phyloP scores from a whole-genome alignment of 306 rosid species.

The Cyclanthera cordifolia region DNA sequence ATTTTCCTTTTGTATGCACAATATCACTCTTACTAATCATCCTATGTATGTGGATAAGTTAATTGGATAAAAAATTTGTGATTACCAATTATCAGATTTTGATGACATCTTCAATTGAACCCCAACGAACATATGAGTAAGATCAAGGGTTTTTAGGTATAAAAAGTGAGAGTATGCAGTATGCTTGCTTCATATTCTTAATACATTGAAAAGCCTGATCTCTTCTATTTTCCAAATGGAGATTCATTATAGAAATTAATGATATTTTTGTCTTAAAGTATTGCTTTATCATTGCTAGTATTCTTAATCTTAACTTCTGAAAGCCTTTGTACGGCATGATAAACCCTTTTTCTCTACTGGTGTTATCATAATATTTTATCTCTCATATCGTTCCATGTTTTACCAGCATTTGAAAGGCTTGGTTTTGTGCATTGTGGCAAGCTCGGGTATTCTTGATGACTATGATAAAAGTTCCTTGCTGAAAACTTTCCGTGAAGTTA shows the following conservation, averaged over 20 bases:
- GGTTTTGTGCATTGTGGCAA: conserved; percentile 57
- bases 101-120: conserved; percentile 4
- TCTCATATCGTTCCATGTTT: conserved; percentile 1
- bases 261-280: background rate
- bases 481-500: conserved; percentile 52
- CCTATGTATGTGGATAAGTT: background rate
- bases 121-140: background rate
- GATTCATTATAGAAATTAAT: background rate
- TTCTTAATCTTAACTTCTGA: background rate
- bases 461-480: conserved; percentile 35
- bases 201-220: background rate
- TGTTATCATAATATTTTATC: background rate
- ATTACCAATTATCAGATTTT: background rate
- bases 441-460: conserved; percentile 37
- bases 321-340: background rate
- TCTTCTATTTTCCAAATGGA: background rate
- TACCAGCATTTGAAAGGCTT: conserved; percentile 52
- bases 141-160: background rate
- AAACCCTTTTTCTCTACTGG: background rate
- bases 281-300: background rate
- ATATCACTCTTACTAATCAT: background rate
- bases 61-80: background rate
- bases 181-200: background rate
- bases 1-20: background rate
- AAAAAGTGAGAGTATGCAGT: background rate